phyloP scores from a whole-genome alignment of 1,284 basidiomycete genomes.

The Dichomitus squalens region DNA sequence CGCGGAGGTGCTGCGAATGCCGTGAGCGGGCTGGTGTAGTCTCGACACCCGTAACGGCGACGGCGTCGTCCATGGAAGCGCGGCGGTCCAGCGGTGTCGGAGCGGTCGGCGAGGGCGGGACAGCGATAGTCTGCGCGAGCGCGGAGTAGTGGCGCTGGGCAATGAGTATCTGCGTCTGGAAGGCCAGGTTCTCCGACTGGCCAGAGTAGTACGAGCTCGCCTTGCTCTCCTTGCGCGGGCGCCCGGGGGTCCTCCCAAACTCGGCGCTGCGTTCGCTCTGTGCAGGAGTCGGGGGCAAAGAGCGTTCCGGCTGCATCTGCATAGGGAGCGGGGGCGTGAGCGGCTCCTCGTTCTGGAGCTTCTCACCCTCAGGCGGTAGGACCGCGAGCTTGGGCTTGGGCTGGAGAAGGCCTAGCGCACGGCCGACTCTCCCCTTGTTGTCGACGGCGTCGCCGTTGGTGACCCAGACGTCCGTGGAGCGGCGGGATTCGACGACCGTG shows the following conservation, averaged over 20 bases:
- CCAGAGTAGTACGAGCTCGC: slow-evolving; percentile 54
- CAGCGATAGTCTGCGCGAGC: slow-evolving; percentile 60
- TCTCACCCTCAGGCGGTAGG: slow-evolving; percentile 52
- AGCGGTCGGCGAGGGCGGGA: slow-evolving; percentile 46
- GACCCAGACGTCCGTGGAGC: slow-evolving; percentile 73
- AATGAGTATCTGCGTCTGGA: slow-evolving; percentile 61
- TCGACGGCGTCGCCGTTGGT: slow-evolving; percentile 66
- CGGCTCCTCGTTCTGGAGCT: slow-evolving; percentile 40
- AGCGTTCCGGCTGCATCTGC: slow-evolving; percentile 33
- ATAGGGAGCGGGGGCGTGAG: slow-evolving; percentile 41
- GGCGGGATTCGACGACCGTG: slow-evolving; percentile 67
- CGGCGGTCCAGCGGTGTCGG: slow-evolving; percentile 30
- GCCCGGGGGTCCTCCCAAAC: slow-evolving; percentile 46
- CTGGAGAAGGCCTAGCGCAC: slow-evolving; percentile 59
- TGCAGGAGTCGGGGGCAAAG: slow-evolving; percentile 47
- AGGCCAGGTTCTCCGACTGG: slow-evolving; percentile 51
- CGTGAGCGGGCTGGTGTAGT: slow-evolving; percentile 16
- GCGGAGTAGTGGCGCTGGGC: slow-evolving; percentile 70
- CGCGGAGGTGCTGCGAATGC: slow-evolving; percentile 46
- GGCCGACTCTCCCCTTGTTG: slow-evolving; percentile 58
- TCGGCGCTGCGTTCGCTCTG: slow-evolving; percentile 56
- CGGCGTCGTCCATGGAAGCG: slow-evolving; percentile 32
- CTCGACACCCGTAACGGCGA: slow-evolving; percentile 32
- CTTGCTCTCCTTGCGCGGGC: slow-evolving; percentile 48
- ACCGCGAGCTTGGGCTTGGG: slow-evolving; percentile 68